phyloP scores from a whole-genome alignment of 2,329 filamentous ascomycete genomes.

The Fusarium tricinctum region DNA sequence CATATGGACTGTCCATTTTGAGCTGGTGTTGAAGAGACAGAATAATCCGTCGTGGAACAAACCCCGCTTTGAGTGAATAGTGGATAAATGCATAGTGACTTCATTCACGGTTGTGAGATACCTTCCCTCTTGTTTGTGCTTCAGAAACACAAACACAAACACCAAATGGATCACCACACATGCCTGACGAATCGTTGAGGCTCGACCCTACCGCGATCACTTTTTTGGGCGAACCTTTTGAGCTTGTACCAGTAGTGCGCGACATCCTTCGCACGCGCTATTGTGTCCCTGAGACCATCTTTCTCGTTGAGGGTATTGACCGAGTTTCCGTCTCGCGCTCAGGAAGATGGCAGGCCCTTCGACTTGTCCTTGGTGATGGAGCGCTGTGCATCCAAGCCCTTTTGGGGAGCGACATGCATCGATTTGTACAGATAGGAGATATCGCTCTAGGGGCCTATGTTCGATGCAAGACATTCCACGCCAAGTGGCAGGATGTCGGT shows the following conservation, averaged over 20 bases:
- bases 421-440: conserved; percentile 62
- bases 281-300: conserved; percentile 63
- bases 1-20: conserved; percentile 60
- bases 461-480: conserved; percentile 58
- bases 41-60: conserved; percentile 1
- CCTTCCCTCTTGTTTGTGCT: not conserved
- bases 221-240: conserved; percentile 46
- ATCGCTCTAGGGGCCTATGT: conserved; percentile 65
- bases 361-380: conserved; percentile 67
- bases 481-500: conserved; percentile 49
- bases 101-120: conserved; percentile 14
- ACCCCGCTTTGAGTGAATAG: conserved; percentile 47
- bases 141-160: not conserved
- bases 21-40: conserved; percentile 16
- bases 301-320: conserved; percentile 65
- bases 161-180: conserved; percentile 39
- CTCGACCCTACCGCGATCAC: conserved; percentile 51
- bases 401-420: conserved; percentile 61
- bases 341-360: conserved; percentile 60
- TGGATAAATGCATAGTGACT: conserved; percentile 49
- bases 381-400: conserved; percentile 68
- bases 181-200: conserved; percentile 41
- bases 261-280: conserved; percentile 64
- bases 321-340: conserved; percentile 53
- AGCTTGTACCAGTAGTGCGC: conserved; percentile 58